Conservation (phyloP, 352 stramenopile genomes). For the Blastocystis sp. region DNA sequence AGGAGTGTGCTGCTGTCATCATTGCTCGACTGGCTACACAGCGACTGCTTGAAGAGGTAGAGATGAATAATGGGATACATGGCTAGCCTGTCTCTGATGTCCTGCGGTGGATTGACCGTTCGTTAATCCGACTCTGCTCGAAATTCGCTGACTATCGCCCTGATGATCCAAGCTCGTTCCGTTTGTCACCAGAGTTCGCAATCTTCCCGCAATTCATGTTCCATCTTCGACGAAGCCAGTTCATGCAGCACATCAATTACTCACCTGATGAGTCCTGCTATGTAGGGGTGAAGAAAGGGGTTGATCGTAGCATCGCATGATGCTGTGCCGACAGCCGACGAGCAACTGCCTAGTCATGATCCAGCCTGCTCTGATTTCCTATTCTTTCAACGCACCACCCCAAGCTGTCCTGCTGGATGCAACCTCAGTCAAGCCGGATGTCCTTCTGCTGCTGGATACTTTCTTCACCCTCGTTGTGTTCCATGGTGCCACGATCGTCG, state of each 20-base stretch:
- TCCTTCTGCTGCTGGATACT: constrained; percentile 95
- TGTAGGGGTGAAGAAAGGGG: constrained; percentile 76
- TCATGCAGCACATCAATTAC: constrained; percentile 94
- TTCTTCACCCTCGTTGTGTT: constrained; percentile 99
- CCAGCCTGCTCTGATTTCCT: constrained; percentile 95
- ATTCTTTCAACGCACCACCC: constrained; percentile 84
- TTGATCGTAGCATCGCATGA: constrained; percentile 64
- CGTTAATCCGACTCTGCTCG: constrained; percentile 91
- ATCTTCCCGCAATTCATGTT: constrained; percentile 99
- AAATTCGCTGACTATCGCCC: constrained; percentile 97
- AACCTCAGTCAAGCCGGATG: constrained; percentile 87
- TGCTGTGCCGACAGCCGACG: constrained; percentile 86
- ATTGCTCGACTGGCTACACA: constrained; percentile 76
- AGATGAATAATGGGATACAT: neutral
- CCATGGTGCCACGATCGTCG: constrained; percentile 95
- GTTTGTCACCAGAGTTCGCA: constrained; percentile 88
- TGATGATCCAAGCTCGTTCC: constrained; percentile 91
- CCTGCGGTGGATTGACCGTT: constrained; percentile 87
- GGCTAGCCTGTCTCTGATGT: constrained; percentile 80
- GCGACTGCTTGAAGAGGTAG: constrained; percentile 48
- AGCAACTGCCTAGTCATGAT: constrained; percentile 99
- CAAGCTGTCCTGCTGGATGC: constrained; percentile 80
- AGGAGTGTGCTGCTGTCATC: constrained; percentile 93
- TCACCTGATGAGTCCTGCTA: constrained; percentile 94
- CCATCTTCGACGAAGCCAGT: constrained; percentile 94